These are phyloP conservation scores for Tagetes patula DNA, from an alignment of 129 eudicot species.

Conservation along the genomic window DNA sequence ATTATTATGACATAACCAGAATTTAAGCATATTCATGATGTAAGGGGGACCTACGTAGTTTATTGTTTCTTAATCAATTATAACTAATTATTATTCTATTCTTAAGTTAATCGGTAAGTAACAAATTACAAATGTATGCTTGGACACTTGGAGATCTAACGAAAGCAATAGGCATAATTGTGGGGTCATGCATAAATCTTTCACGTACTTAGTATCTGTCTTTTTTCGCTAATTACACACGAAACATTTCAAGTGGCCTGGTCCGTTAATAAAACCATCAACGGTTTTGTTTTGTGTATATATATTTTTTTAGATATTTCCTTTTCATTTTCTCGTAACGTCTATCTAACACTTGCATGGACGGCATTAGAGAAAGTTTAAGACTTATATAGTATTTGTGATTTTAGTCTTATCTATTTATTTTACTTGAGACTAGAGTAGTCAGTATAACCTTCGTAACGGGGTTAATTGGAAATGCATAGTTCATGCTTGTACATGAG, in stretches of 20 bases:
- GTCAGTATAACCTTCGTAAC: too few relatives aligned
- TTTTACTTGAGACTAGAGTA: too few relatives aligned
- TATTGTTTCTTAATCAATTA: conserved; percentile 14
- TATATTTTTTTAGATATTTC: neutral
- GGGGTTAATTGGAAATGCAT: too few relatives aligned
- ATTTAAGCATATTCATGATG: conserved; percentile 13
- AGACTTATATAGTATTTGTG: too few relatives aligned
- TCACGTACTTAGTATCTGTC: conserved; percentile 15
- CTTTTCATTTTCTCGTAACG: neutral
- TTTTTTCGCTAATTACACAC: conserved; percentile 23
- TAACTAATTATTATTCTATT: neutral
- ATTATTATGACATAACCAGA: conserved; percentile 17
- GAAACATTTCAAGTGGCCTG: conserved; percentile 18
- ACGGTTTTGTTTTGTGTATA: neutral
- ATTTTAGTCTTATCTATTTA: neutral
- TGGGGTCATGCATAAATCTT: conserved; percentile 29
- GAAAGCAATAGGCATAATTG: neutral
- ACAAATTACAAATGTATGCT: too few relatives aligned
- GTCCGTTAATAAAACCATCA: conserved; percentile 20
- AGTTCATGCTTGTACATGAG: too few relatives aligned
- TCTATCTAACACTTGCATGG: neutral
- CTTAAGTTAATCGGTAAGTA: too few relatives aligned
- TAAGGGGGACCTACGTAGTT: conserved; percentile 19
- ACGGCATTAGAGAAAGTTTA: too few relatives aligned
- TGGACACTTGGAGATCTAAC: too few relatives aligned